A percentile compares a stretch with the other conserved stretches of the same genome.
These are phyloP conservation scores for Plectosphaerella cucumerina DNA, from an alignment of 2,329 filamentous ascomycete genomes.

Conservation along the genomic window DNA sequence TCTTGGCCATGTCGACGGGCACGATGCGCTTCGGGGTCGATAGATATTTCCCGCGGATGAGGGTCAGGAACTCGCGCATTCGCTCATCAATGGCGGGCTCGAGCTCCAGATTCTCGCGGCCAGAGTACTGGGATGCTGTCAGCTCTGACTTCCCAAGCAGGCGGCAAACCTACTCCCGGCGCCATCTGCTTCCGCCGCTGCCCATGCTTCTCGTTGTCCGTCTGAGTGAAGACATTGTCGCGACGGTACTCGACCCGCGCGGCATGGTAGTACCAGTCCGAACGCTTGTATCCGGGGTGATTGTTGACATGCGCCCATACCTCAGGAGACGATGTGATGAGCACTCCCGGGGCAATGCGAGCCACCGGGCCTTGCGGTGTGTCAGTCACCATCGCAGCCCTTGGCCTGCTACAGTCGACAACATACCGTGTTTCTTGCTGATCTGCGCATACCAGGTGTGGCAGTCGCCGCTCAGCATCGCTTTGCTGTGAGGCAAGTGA, in stretches of 20 bases:
- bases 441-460: constrained; percentile 21
- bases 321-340: constrained; percentile 44
- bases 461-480: constrained; percentile 13
- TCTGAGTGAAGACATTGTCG: constrained; percentile 50
- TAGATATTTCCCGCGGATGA: constrained; percentile 41
- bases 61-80: constrained; percentile 36
- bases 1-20: constrained; percentile 41
- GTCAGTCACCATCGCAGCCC: constrained; percentile 6
- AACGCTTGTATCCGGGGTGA: constrained; percentile 34
- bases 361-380: constrained; percentile 23
- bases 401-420: constrained; percentile 1
- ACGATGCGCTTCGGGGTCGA: constrained; percentile 20
- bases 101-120: constrained; percentile 47
- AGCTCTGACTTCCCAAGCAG: too few species aligned
- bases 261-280: constrained; percentile 39
- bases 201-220: constrained; percentile 42
- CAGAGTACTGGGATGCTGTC: constrained; percentile 40
- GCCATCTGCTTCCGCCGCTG: constrained; percentile 43
- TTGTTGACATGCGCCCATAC: constrained; percentile 39
- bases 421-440: constrained; percentile 21
- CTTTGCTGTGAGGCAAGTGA: constrained; percentile 18
- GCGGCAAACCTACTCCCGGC: constrained; percentile 35
- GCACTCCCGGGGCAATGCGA: constrained; percentile 37
- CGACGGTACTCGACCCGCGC: constrained; percentile 42
- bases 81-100: constrained; percentile 45